These are phyloP conservation scores for Chamaecrista fasciculata DNA, from an alignment of 306 rosid species.

Conservation along the genomic window DNA sequence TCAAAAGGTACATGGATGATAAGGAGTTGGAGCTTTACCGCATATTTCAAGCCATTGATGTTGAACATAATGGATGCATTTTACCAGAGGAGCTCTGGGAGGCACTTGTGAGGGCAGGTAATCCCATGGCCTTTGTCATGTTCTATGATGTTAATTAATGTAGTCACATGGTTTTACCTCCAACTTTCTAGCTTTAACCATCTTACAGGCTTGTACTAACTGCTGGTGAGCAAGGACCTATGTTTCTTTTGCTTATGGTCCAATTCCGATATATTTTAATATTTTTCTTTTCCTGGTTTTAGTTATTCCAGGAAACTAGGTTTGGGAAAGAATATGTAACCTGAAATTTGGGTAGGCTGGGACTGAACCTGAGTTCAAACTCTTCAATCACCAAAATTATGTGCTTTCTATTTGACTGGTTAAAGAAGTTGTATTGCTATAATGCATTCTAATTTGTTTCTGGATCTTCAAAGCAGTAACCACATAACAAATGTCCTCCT, in stretches of 20 bases:
- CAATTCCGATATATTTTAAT: slow-evolving; percentile 7
- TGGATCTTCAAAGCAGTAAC: neutral
- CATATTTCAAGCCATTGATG: slow-evolving; percentile 93
- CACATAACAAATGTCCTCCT: neutral
- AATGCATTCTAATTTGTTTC: neutral
- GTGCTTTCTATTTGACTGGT: slow-evolving; percentile 10
- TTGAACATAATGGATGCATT: slow-evolving; percentile 86
- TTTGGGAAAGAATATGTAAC: neutral
- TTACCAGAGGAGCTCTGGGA: slow-evolving; percentile 95
- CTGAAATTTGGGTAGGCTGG: slow-evolving; percentile 3
- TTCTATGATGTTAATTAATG: neutral
- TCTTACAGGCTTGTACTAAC: neutral
- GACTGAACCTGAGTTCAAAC: neutral
- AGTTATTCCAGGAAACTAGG: neutral
- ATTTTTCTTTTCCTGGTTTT: slow-evolving; percentile 6
- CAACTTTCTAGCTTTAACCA: neutral
- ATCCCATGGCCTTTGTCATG: neutral
- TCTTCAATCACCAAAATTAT: neutral
- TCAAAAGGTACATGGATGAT: slow-evolving; percentile 81
- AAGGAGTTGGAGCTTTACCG: slow-evolving; percentile 92
- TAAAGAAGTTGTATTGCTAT: neutral
- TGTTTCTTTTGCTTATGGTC: neutral
- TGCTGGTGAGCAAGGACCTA: neutral
- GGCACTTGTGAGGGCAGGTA: slow-evolving; percentile 89
- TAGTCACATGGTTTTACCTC: neutral